Conservation (phyloP, 768 basidiomycete genomes). For the Cystobasidiopsis lactophilus region DNA sequence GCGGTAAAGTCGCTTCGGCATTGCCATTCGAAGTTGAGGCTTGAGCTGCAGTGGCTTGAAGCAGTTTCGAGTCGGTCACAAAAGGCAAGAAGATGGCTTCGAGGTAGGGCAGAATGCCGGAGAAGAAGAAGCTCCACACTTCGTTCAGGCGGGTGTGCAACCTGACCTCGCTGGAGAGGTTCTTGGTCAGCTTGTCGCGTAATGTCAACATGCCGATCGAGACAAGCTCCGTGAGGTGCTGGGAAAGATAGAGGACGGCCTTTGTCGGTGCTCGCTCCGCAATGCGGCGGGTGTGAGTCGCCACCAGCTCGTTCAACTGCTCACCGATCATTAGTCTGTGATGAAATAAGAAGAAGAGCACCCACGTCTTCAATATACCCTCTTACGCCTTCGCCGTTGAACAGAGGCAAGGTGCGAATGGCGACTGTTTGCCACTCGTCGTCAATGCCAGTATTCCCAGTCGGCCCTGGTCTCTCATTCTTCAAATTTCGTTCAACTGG, state of each 20-base stretch:
- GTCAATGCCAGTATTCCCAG: constrained; percentile 8
- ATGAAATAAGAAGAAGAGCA: background rate
- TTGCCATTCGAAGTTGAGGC: background rate
- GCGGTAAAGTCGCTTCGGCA: background rate
- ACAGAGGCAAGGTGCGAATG: constrained; percentile 16
- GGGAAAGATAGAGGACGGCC: constrained; percentile 11
- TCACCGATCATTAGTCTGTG: fast-evolving
- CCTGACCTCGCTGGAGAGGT: constrained; percentile 4
- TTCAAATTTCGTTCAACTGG: too few relatives aligned
- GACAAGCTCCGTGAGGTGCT: constrained; percentile 16
- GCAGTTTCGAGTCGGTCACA: constrained; percentile 11
- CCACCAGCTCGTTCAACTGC: background rate
- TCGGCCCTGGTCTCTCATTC: too few relatives aligned
- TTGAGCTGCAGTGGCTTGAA: background rate
- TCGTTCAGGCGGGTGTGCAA: constrained; percentile 19
- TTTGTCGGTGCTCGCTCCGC: constrained; percentile 5
- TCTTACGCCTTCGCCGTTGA: constrained; percentile 19
- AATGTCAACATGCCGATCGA: constrained; percentile 17
- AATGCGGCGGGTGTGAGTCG: constrained; percentile 16
- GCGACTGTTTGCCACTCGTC: constrained; percentile 19
- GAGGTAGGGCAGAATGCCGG: constrained; percentile 20
- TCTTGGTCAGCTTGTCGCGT: constrained; percentile 12
- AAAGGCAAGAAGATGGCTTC: constrained; percentile 22
- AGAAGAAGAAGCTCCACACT: constrained; percentile 22
- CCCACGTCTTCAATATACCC: constrained; percentile 19